phyloP scores from a whole-genome alignment of 2,329 filamentous ascomycete genomes.

The Hymenoscyphus fraxineus region DNA sequence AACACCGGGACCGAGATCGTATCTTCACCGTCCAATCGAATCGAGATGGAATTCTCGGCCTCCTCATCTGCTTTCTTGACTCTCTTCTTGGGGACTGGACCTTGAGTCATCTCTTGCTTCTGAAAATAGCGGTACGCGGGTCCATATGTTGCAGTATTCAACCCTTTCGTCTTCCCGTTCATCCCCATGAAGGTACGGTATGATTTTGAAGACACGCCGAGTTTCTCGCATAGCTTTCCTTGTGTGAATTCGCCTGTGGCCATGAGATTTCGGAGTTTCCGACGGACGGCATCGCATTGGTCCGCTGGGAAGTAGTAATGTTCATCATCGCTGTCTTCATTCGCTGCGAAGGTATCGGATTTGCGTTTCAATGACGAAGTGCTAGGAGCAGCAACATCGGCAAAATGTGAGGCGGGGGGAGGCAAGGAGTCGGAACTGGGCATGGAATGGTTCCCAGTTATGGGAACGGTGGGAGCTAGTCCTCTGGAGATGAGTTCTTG shows the following conservation, averaged over 20 bases:
- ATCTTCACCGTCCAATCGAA: conserved; percentile 47
- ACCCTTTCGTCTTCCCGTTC: conserved; percentile 40
- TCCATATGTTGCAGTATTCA: conserved; percentile 35
- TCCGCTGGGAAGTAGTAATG: conserved; percentile 11
- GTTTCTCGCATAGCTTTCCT: conserved; percentile 40
- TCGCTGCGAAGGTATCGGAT: conserved; percentile 16
- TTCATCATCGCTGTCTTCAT: conserved; percentile 19
- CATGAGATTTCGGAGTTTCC: conserved; percentile 42
- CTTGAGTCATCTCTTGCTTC: conserved; percentile 46
- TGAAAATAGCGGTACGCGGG: conserved; percentile 46
- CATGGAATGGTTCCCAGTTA: not conserved
- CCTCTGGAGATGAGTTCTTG: not conserved
- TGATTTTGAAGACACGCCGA: conserved; percentile 36
- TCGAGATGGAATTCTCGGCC: conserved; percentile 40
- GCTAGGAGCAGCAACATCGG: not conserved
- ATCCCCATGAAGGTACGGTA: conserved; percentile 49
- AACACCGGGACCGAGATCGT: conserved; percentile 45
- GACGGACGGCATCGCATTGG: conserved; percentile 37
- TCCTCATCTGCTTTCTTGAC: conserved; percentile 32
- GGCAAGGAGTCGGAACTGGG: not conserved
- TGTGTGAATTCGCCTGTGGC: conserved; percentile 42
- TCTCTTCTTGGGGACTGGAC: conserved; percentile 39
- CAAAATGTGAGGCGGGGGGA: not conserved
- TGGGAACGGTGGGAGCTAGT: not conserved
- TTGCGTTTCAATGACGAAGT: conserved; percentile 16